Percentiles rank a stretch among this genome's conserved stretches.
Conservation (phyloP, 192 early-diverging fungal genomes). For the Entophlyctis luteolus region DNA sequence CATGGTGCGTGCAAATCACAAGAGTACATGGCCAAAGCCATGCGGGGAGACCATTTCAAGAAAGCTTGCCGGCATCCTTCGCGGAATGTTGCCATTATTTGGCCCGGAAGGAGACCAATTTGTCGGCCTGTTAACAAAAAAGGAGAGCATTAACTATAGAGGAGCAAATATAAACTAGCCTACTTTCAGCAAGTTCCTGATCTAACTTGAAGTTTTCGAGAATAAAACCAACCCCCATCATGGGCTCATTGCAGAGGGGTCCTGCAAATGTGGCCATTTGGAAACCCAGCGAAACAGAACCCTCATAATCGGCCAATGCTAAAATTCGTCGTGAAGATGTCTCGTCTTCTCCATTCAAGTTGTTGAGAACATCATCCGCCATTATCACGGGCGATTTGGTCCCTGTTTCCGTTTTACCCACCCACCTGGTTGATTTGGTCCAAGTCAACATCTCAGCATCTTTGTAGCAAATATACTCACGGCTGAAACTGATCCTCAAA, state of each 20-base stretch:
- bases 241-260: slow-evolving; percentile 90
- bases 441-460: no score
- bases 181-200: slow-evolving; percentile 20
- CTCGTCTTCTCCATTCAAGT: no score
- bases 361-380: no score
- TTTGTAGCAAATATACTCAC: no score
- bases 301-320: slow-evolving; percentile 60
- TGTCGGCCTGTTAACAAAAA: slow-evolving; percentile 2
- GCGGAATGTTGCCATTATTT: slow-evolving; percentile 81
- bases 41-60: slow-evolving; percentile 87
- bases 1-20: slow-evolving; percentile 94
- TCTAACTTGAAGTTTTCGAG: slow-evolving; percentile 58
- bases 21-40: slow-evolving; percentile 94
- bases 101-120: slow-evolving; percentile 60
- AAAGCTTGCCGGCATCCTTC: slow-evolving; percentile 82
- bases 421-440: no score
- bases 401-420: no score
- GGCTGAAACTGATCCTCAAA: no score
- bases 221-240: slow-evolving; percentile 80
- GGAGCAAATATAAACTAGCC: not conserved
- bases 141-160: slow-evolving; percentile 10
- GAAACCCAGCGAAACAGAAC: slow-evolving; percentile 84
- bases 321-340: no score
- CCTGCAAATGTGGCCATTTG: slow-evolving; percentile 86
- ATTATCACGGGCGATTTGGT: no score